Percentiles rank a stretch among this genome's conserved stretches.
These are phyloP conservation scores for Meyerozyma athensensis DNA, from an alignment of 1,139 yeast genomes.

Conservation along the genomic window DNA sequence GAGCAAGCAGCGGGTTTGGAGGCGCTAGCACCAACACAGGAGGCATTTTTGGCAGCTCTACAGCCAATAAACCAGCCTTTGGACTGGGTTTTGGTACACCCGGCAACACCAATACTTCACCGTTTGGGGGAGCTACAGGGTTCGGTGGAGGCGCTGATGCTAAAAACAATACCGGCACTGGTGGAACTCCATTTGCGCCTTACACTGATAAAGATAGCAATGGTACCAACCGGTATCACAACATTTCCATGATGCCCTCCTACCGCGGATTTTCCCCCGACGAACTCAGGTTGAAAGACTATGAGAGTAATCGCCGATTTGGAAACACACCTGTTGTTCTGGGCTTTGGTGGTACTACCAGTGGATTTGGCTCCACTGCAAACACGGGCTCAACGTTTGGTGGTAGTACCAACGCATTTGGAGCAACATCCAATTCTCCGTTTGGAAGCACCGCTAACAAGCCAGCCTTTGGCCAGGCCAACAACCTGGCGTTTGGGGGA, in stretches of 20 bases:
- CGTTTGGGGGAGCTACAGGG: slow-evolving; percentile 25
- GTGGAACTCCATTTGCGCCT: slow-evolving; percentile 61
- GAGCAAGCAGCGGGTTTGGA: slow-evolving; percentile 14
- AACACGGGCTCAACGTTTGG: slow-evolving; percentile 17
- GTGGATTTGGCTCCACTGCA: slow-evolving; percentile 19
- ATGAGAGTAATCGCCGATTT: slow-evolving; percentile 65
- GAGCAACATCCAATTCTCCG: slow-evolving; percentile 19
- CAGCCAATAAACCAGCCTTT: slow-evolving; percentile 17
- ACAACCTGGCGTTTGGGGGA: slow-evolving; percentile 19
- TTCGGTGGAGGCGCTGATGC: slow-evolving; percentile 31
- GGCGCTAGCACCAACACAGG: slow-evolving; percentile 6
- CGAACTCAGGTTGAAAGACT: slow-evolving; percentile 86
- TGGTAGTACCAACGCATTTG: slow-evolving; percentile 20
- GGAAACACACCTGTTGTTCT: slow-evolving; percentile 32
- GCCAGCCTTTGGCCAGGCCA: slow-evolving; percentile 10
- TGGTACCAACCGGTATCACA: slow-evolving; percentile 61
- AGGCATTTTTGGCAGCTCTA: slow-evolving; percentile 21
- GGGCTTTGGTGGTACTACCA: slow-evolving; percentile 17
- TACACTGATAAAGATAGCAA: slow-evolving; percentile 69
- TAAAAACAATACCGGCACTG: slow-evolving; percentile 61
- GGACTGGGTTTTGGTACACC: slow-evolving; percentile 19
- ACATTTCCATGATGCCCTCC: slow-evolving; percentile 85
- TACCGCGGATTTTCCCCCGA: slow-evolving; percentile 77
- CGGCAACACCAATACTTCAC: slow-evolving; percentile 16
- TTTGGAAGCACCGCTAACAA: slow-evolving; percentile 15